Evolutionary conservation across 2,329 filamentous ascomycete species (phyloP).

Genomic region (Cryphonectria parasitica): DNA sequence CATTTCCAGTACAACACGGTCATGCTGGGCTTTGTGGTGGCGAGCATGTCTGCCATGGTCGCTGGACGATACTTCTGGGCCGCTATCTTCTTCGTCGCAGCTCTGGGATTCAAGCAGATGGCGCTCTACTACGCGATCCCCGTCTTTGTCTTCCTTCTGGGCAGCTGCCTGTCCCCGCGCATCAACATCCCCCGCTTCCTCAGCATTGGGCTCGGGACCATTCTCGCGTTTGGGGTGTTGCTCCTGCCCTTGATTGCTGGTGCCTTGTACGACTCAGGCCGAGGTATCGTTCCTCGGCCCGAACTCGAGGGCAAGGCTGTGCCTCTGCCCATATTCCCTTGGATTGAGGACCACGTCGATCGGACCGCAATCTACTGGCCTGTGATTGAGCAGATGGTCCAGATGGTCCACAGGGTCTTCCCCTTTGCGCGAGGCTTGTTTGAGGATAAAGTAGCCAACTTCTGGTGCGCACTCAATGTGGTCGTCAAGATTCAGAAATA

Average conservation of each 20-base stretch:
- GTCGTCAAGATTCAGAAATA: conserved; percentile 84
- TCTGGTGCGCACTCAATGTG: conserved; percentile 93
- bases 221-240: conserved; percentile 73
- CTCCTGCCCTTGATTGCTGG: conserved; percentile 77
- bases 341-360: conserved; percentile 63
- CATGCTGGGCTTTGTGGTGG: conserved; percentile 90
- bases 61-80: conserved; percentile 86
- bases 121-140: conserved; percentile 94
- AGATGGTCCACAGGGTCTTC: conserved; percentile 90
- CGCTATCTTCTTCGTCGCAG: conserved; percentile 89
- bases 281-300: conserved; percentile 61
- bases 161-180: conserved; percentile 78
- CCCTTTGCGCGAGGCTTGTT: conserved; percentile 95
- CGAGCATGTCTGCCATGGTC: conserved; percentile 85
- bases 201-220: conserved; percentile 74
- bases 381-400: conserved; percentile 75
- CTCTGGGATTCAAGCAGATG: conserved; percentile 99
- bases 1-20: conserved; percentile 99
- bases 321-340: conserved; percentile 64
- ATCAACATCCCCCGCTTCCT: conserved; percentile 71
- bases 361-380: conserved; percentile 73
- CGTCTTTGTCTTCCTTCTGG: conserved; percentile 89
- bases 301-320: conserved; percentile 62
- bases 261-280: conserved; percentile 68
- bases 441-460: conserved; percentile 98